phyloP scores from a whole-genome alignment of 2,329 filamentous ascomycete species.

The Apiospora kogelbergensis region DNA sequence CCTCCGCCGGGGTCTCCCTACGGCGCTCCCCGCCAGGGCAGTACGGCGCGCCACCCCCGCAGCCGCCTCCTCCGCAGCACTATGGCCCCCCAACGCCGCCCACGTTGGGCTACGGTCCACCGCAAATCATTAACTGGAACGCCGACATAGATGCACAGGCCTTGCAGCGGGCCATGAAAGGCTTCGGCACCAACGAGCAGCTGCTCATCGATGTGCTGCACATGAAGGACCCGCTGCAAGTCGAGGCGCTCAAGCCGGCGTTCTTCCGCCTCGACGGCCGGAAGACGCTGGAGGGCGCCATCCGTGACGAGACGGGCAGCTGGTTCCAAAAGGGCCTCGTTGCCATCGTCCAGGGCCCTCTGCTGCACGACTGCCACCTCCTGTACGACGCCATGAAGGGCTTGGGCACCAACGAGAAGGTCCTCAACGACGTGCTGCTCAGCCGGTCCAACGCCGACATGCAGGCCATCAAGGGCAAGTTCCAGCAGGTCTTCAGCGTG shows the following conservation, averaged over 20 bases:
- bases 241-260: slow-evolving; percentile 64
- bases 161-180: slow-evolving; percentile 84
- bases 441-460: slow-evolving; percentile 85
- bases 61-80: slow-evolving; percentile 29
- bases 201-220: slow-evolving; percentile 69
- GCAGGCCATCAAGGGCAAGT: slow-evolving; percentile 78
- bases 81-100: slow-evolving; percentile 58
- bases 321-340: slow-evolving; percentile 75
- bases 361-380: slow-evolving; percentile 72
- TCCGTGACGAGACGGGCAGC: slow-evolving; percentile 68
- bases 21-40: slow-evolving; percentile 32
- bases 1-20: slow-evolving; percentile 37
- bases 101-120: slow-evolving; percentile 72
- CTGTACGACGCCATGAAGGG: slow-evolving; percentile 74
- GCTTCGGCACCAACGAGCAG: slow-evolving; percentile 86
- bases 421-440: slow-evolving; percentile 85
- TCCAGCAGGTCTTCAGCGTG: slow-evolving; percentile 65
- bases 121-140: slow-evolving; percentile 69
- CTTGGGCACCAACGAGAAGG: slow-evolving; percentile 78
- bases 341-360: slow-evolving; percentile 74
- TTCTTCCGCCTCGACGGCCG: slow-evolving; percentile 67
- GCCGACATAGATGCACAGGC: slow-evolving; percentile 67
- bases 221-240: slow-evolving; percentile 74
- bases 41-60: slow-evolving; percentile 31
- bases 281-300: slow-evolving; percentile 72